Base-by-base conservation (phyloP, 2,329 filamentous ascomycete species). In the Chaetothyriales sp. region DNA sequence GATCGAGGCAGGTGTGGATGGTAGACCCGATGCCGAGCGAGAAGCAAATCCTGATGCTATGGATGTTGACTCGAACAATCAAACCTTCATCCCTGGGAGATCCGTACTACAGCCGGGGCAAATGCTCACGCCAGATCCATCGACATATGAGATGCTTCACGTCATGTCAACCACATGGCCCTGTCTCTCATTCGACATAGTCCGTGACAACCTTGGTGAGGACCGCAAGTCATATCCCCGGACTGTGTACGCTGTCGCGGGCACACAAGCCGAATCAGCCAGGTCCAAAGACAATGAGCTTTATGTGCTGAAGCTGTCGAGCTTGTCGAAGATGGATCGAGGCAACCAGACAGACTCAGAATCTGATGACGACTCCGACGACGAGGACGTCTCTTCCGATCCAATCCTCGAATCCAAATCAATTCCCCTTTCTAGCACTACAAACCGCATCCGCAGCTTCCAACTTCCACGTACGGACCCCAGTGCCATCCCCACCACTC, bases 141-240 rank as follows among this genome's bases (percentile, higher is more conserved):
- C 86, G n/a, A 90, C 90, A 5, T 98, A 98, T 73, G 85, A 95
- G 67, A 94, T 98, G 89, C 81, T 98, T 54, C 92, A 98, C 74
- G 88, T 82, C 56, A 78, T 98, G 58, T 92, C 85, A 68, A 89
- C 89, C 6, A 89, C 89, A 1, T 98, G 92, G 92, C 92, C 92
- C 2, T 98, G 92, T 67, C 78, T 98, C 15, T 97, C 90, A 1
- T 95, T 95, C 69, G 92, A 97, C 66, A 84, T 98, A 54, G 70
- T 98, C 56, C 83, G 78, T 62, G 92, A 98, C 70, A 76, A 77
- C 49, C 78, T 98, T 18, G 92, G 92, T 60, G 85, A 95, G 65
- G 82, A 88, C 68, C 84, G 92, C 64, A 94, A 84, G 68, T 82
- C 84, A n/a, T 98, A 94, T 69, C 92, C 92, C 22, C 88, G 89